Conservation (phyloP, 139 green algal species). For the Ettlia oleoabundans region DNA sequence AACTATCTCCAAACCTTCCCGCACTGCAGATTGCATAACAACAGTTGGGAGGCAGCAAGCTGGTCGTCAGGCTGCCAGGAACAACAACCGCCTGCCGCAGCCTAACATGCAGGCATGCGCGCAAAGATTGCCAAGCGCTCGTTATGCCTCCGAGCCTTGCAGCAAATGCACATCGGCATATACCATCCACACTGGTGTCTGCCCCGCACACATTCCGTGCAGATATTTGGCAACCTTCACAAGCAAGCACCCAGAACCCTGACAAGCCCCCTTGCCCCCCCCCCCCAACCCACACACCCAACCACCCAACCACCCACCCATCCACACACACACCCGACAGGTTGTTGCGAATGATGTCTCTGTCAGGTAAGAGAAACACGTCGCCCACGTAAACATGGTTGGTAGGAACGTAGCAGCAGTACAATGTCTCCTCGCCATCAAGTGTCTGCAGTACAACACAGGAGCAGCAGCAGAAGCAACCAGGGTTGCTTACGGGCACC, state of each 20-base stretch:
- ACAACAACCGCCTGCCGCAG: too few species aligned
- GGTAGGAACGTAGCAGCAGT: conserved; percentile 89
- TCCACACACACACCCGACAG: conserved; percentile 53
- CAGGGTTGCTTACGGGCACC: too few species aligned
- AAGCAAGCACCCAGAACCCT: too few species aligned
- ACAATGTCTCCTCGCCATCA: conserved; percentile 67
- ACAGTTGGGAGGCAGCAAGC: too few species aligned
- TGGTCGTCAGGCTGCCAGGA: too few species aligned
- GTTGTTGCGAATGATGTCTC: conserved; percentile 91
- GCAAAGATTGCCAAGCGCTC: too few species aligned
- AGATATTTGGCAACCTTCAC: not conserved
- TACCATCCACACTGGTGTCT: not conserved
- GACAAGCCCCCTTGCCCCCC: not conserved
- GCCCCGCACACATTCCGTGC: not conserved
- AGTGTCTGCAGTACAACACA: not conserved
- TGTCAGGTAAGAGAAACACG: conserved; percentile 83
- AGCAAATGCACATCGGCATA: too few species aligned
- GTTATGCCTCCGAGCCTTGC: too few species aligned
- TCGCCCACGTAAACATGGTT: conserved; percentile 95
- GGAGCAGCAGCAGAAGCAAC: not conserved
- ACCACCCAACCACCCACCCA: not conserved
- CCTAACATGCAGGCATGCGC: too few species aligned
- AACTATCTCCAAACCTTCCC: conserved; percentile 61
- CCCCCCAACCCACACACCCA: not conserved
- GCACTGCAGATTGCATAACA: too few species aligned